These are phyloP conservation scores for Hyaloscypha hepaticicola DNA, from an alignment of 495 filamentous ascomycete species.

Conservation along the genomic window DNA sequence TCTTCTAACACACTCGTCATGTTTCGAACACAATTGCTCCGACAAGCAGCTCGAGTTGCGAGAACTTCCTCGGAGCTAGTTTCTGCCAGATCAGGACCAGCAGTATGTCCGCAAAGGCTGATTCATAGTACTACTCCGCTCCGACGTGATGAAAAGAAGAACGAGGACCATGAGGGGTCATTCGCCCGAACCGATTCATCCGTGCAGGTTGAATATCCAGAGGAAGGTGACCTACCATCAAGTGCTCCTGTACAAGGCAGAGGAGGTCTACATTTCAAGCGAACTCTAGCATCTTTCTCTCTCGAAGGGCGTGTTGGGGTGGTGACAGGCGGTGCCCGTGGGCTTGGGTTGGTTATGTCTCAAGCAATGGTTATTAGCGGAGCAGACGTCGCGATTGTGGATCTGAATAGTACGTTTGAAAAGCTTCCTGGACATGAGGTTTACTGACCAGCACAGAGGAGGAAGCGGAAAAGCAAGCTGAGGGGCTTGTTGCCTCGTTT, in stretches of 20 bases:
- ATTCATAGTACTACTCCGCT: slow-evolving; percentile 16
- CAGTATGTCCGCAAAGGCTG: slow-evolving; percentile 1
- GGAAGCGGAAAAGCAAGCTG: slow-evolving; percentile 75
- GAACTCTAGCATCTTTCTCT: slow-evolving; percentile 59
- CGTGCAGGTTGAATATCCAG: slow-evolving; percentile 74
- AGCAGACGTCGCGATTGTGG: slow-evolving; percentile 87
- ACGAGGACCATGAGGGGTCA: slow-evolving; percentile 23
- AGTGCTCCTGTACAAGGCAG: slow-evolving; percentile 67
- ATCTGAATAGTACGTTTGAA: slow-evolving; percentile 75
- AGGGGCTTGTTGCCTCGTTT: slow-evolving; percentile 70
- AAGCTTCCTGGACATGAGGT: background rate
- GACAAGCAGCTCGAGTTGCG: slow-evolving; percentile 19
- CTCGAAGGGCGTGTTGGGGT: slow-evolving; percentile 54
- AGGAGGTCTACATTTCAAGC: slow-evolving; percentile 68
- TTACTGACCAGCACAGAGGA: slow-evolving; percentile 55
- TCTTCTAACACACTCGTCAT: slow-evolving; percentile 13
- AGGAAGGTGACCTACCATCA: slow-evolving; percentile 63
- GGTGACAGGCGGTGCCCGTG: slow-evolving; percentile 52
- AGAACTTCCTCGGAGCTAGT: slow-evolving; percentile 11
- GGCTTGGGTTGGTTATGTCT: slow-evolving; percentile 77
- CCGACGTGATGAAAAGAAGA: slow-evolving; percentile 20
- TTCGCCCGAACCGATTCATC: slow-evolving; percentile 78
- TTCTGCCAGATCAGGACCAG: slow-evolving; percentile 4
- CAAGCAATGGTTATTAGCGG: slow-evolving; percentile 85
- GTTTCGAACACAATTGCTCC: slow-evolving; percentile 30